Conservation (phyloP, 371 early-diverging fungal species). For the Lichtheimia hyalospora region DNA sequence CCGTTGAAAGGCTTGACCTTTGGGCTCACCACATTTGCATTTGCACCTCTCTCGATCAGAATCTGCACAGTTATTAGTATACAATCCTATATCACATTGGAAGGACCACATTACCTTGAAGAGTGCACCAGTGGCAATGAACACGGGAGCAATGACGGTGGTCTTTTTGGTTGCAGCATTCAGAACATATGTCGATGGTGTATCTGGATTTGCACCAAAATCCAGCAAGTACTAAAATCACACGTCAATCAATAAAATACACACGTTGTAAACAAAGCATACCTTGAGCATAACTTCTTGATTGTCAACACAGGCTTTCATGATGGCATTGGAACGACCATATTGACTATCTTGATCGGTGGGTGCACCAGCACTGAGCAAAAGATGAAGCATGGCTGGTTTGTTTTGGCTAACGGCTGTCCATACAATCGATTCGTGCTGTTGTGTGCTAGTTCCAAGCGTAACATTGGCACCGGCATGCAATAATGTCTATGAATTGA, state of each 20-base stretch:
- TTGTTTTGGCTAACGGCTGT: conserved; percentile 23
- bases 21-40: conserved; percentile 25
- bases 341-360: conserved; percentile 32
- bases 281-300: conserved; percentile 1
- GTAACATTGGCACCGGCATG: conserved; percentile 19
- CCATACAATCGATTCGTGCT: conserved; percentile 21
- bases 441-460: not conserved
- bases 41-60: conserved; percentile 22
- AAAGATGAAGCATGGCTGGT: conserved; percentile 17
- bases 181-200: not conserved
- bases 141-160: not conserved
- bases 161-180: conserved; percentile 1
- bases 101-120: not conserved
- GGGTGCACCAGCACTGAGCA: conserved; percentile 27
- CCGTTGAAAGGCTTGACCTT: conserved; percentile 14
- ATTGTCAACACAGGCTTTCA: conserved; percentile 16
- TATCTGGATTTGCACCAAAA: conserved; percentile 15
- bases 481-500: conserved; percentile 24
- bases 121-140: conserved; percentile 2
- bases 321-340: conserved; percentile 33
- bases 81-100: not conserved
- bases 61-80: conserved; percentile 6
- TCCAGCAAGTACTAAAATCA: conserved; percentile 17
- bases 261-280: not conserved
- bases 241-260: too few relatives aligned